These are phyloP conservation scores for Musa schizocarpa DNA, from an alignment of 176 grass and related monocot genomes.

Conservation along the genomic window DNA sequence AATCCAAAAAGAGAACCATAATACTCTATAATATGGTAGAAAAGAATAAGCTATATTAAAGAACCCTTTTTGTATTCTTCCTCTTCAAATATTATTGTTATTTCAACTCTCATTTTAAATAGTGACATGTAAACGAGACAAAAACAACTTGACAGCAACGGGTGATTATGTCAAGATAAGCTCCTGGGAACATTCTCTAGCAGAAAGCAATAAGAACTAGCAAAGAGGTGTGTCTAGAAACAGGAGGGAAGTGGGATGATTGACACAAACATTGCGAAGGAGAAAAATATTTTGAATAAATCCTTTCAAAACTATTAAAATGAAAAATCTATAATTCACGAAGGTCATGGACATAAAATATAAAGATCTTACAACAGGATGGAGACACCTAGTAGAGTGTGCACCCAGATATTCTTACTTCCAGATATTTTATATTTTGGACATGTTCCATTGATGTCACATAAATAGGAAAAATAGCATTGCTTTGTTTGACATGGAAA, in stretches of 20 bases:
- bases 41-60: too few relatives aligned
- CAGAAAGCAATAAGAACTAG: not conserved
- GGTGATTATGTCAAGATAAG: not conserved
- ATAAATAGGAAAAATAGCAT: not conserved
- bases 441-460: not conserved
- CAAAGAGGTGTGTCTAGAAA: not conserved
- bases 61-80: too few relatives aligned
- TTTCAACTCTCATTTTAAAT: too few relatives aligned
- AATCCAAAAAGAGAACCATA: too few relatives aligned
- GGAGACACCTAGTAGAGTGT: not conserved
- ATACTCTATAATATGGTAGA: too few relatives aligned
- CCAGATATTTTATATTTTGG: not conserved
- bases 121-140: not conserved
- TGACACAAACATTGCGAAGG: not conserved
- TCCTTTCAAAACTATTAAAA: not conserved
- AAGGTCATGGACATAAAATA: not conserved
- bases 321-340: not conserved
- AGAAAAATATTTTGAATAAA: not conserved
- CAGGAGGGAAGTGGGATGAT: not conserved
- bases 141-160: not conserved
- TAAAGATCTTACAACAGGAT: not conserved
- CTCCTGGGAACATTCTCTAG: not conserved
- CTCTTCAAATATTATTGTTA: too few relatives aligned
- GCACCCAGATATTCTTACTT: too few relatives aligned
- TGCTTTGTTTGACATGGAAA: not conserved